Evolutionary conservation across 2,329 filamentous ascomycete genomes (phyloP), one percentile per base, ranked within the genome.

Genomic region (Aspergillus brasiliensis): DNA sequence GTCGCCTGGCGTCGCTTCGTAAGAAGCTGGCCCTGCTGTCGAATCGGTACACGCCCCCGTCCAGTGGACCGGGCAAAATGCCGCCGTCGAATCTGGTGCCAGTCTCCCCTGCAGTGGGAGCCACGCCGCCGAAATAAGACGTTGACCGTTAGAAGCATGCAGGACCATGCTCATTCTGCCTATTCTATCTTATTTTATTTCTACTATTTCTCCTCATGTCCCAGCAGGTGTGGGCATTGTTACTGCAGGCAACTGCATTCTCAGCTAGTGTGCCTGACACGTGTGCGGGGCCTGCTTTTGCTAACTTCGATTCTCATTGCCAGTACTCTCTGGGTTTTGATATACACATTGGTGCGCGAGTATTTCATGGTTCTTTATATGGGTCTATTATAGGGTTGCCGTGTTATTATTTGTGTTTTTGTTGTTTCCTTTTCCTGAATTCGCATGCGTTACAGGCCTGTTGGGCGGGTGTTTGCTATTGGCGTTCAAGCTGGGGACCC

Each of bases 21-120:
- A 82, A 81, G 72, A 84, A 83, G 66, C 76, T 82, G 55, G 73
- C 77, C 17, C 62, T 80, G n/a, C 73, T 83, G 49, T 73, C 79
- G 10, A 81, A 81, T 62, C 78, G 80, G 62, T 77, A 79, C n/a
- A 77, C 75, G 25, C 73, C 77, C 17, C 63, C 73, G 3, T 70
- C 70, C 46, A 68, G 68, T 31, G 67, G 70, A 47, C 63, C 64
- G 11, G 63, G 68, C 54, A 73, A 73, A 59, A 63, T 66, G 47
- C 63, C 72, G 7, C 58, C 72, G 11, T 71, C 73, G 15, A 74
- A 70, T 44, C 49, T 71, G 48, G 73, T 67, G 38, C 65, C 73
- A 51, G 63, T 67, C 31, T 65, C 75, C n/a, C 72, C 72, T 56
- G 67, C 69, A 8, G 70, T 75, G 11, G 71, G 69, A 38, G 68